phyloP scores from a whole-genome alignment of 106 monocot species.

The Cymbidium sinense region DNA sequence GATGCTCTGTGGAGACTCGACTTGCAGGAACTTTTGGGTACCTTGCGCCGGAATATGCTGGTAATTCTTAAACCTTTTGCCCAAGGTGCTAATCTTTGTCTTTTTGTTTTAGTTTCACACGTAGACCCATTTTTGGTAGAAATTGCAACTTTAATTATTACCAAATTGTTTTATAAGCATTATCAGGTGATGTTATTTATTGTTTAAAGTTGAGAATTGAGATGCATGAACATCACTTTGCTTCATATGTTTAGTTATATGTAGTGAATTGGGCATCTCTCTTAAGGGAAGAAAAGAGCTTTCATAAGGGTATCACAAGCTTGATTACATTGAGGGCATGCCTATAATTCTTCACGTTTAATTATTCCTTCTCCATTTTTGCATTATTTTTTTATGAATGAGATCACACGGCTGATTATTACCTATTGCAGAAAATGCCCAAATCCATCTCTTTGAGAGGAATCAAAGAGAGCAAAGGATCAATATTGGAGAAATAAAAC shows the following conservation, averaged over 20 bases:
- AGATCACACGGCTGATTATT: no score
- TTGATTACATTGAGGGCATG: not conserved
- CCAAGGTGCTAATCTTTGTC: not conserved
- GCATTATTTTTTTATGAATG: no score
- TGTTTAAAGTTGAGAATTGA: not conserved
- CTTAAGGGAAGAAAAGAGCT: not conserved
- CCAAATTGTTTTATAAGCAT: not conserved
- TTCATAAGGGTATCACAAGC: not conserved
- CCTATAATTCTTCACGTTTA: not conserved
- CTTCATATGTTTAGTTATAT: not conserved
- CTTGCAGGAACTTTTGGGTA: constrained; percentile 46
- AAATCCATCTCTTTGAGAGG: no score
- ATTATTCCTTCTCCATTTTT: not conserved
- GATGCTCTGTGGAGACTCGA: constrained; percentile 34
- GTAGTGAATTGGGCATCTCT: not conserved
- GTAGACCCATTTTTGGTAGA: not conserved
- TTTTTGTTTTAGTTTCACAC: not conserved
- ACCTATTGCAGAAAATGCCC: no score
- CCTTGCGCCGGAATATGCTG: constrained; percentile 55
- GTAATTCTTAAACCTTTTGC: constrained; percentile 13
- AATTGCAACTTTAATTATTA: not conserved
- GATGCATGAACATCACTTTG: not conserved
- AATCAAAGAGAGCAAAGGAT: no score
- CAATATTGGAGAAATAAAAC: no score
- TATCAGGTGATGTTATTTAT: not conserved